phyloP scores from a whole-genome alignment of 768 basidiomycete genomes.

The Roridomyces roridus region DNA sequence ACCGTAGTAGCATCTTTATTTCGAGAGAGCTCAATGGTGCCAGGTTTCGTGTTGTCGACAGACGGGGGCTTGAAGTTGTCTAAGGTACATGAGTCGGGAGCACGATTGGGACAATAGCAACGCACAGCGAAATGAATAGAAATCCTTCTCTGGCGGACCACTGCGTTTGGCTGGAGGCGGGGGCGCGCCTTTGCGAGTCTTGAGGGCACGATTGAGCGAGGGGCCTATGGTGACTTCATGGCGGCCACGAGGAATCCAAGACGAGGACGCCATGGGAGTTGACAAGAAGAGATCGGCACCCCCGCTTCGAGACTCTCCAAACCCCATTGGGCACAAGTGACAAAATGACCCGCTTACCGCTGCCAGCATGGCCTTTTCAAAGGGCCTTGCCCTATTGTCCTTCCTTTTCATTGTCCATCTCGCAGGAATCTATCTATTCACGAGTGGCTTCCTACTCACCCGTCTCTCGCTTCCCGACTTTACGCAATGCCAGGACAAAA shows the following conservation, averaged over 20 bases:
- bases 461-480: conserved; percentile 72
- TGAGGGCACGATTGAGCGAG: conserved; percentile 70
- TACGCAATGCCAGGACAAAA: conserved; percentile 45
- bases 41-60: conserved; percentile 68
- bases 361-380: conserved; percentile 28
- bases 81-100: conserved; percentile 31
- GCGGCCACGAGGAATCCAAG: conserved; percentile 68
- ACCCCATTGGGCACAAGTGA: not conserved
- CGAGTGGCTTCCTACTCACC: conserved; percentile 87
- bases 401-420: conserved; percentile 75
- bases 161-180: conserved; percentile 45
- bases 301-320: not conserved
- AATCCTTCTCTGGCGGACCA: conserved; percentile 67
- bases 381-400: conserved; percentile 44
- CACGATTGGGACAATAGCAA: conserved; percentile 19
- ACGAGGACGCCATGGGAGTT: conserved; percentile 46
- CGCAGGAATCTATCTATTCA: conserved; percentile 87
- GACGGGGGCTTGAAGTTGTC: conserved; percentile 81
- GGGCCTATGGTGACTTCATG: conserved; percentile 65
- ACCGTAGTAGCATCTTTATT: conserved; percentile 58
- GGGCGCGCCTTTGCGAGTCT: conserved; percentile 64
- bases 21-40: conserved; percentile 66
- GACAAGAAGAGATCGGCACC: conserved; percentile 1
- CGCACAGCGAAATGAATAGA: conserved; percentile 82
- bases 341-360: too few species aligned